A percentile compares a stretch with the other conserved stretches of the same genome.
Evolutionary conservation across 1,139 yeast species (phyloP).

Genomic region (Spathaspora sp.): DNA sequence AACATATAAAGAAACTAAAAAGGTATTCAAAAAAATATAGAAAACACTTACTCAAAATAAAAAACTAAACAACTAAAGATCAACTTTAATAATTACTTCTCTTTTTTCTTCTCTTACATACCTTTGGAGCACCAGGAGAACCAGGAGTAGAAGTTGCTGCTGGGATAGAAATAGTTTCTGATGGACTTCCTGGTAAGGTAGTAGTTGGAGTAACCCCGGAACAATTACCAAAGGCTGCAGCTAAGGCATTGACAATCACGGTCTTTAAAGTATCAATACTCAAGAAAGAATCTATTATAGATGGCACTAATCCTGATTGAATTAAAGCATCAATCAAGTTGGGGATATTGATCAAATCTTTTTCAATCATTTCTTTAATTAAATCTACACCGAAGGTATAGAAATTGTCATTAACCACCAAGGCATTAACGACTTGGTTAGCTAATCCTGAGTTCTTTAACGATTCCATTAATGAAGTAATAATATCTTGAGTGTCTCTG

Average conservation of each 20-base stretch:
- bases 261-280: conserved; percentile 40
- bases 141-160: conserved; percentile 17
- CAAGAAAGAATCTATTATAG: conserved; percentile 40
- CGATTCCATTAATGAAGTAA: conserved; percentile 44
- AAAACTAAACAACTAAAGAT: neutral
- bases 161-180: conserved; percentile 17
- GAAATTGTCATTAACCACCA: conserved; percentile 41
- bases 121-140: conserved; percentile 9
- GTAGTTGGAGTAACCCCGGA: conserved; percentile 18
- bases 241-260: conserved; percentile 44
- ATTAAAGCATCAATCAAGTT: conserved; percentile 30
- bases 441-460: conserved; percentile 48
- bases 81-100: conserved; percentile 11
- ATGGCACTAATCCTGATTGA: conserved; percentile 41
- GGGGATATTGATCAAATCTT: conserved; percentile 29
- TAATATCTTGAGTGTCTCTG: conserved; percentile 21
- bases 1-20: neutral
- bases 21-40: neutral
- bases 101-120: conserved; percentile 23
- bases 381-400: conserved; percentile 43
- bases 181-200: conserved; percentile 11
- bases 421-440: conserved; percentile 37
- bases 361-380: conserved; percentile 30
- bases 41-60: neutral
- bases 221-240: conserved; percentile 32